Conservation (phyloP, 164 flowering plant genomes). For the Litsea cubeba region DNA sequence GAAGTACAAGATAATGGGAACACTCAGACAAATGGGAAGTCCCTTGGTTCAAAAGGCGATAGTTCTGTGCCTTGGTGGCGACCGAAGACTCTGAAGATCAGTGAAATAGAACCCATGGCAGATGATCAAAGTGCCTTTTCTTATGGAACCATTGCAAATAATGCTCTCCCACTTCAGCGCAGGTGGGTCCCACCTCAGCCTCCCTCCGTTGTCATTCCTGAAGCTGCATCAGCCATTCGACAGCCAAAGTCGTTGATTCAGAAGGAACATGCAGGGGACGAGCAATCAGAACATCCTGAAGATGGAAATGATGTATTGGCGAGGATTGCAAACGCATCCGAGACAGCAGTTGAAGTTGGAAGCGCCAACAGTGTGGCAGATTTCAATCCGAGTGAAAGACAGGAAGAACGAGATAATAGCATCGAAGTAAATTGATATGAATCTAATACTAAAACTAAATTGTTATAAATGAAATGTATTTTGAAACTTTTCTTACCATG, state of each 20-base stretch:
- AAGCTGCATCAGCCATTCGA: conserved; percentile 89
- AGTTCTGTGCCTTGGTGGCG: conserved; percentile 60
- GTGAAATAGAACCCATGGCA: conserved; percentile 48
- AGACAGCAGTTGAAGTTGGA: conserved; percentile 48
- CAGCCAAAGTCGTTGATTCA: conserved; percentile 50
- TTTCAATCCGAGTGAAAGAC: conserved; percentile 32
- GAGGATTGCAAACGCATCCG: conserved; percentile 61
- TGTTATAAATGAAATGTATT: not conserved
- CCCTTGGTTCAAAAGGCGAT: conserved; percentile 17
- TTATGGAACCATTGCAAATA: conserved; percentile 11
- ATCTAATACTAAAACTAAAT: not conserved
- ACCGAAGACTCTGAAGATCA: conserved; percentile 45
- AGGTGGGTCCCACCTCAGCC: conserved; percentile 94
- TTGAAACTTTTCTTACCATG: too few relatives aligned
- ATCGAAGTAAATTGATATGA: conserved; percentile 12
- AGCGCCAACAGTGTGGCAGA: conserved; percentile 23
- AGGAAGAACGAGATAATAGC: conserved; percentile 23
- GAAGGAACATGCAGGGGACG: conserved; percentile 37
- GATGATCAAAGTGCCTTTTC: conserved; percentile 29
- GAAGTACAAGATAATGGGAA: conserved; percentile 31
- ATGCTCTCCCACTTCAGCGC: conserved; percentile 41
- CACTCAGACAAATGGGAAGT: conserved; percentile 30
- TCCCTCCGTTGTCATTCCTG: conserved; percentile 82
- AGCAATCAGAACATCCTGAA: conserved; percentile 32
- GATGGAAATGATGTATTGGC: conserved; percentile 48